phyloP scores from a whole-genome alignment of 1,284 basidiomycete species.

The Bondarzewia mesenterica region DNA sequence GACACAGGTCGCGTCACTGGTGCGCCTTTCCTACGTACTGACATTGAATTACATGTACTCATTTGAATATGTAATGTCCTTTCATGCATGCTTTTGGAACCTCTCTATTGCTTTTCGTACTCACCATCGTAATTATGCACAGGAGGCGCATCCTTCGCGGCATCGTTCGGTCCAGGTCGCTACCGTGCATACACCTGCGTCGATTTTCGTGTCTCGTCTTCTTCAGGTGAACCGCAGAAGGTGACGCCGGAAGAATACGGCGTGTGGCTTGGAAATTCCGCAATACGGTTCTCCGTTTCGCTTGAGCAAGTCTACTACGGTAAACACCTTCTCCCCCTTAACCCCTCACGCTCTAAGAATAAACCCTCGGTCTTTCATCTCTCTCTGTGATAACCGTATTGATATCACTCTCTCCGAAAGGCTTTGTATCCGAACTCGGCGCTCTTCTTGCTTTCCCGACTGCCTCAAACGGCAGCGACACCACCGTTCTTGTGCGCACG shows the following conservation, averaged over 20 bases:
- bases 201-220: slow-evolving; percentile 44
- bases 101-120: no score
- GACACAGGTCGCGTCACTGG: slow-evolving; percentile 33
- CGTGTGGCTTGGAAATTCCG: slow-evolving; percentile 43
- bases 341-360: not conserved
- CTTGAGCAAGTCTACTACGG: slow-evolving; percentile 42
- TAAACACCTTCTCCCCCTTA: slow-evolving; percentile 13
- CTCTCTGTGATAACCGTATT: not conserved
- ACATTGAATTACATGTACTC: no score
- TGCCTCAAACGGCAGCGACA: slow-evolving; percentile 27
- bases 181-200: slow-evolving; percentile 54
- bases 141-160: slow-evolving; percentile 32
- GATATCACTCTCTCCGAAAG: not conserved
- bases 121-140: no score
- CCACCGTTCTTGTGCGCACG: slow-evolving; percentile 42
- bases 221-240: slow-evolving; percentile 15
- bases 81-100: no score
- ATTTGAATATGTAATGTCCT: no score
- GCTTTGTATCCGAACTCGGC: slow-evolving; percentile 29
- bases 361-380: not conserved
- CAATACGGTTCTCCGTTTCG: slow-evolving; percentile 36
- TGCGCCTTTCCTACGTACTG: not conserved
- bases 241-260: slow-evolving; percentile 40
- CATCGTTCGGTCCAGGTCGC: slow-evolving; percentile 46
- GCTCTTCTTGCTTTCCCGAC: slow-evolving; percentile 44